phyloP scores from a whole-genome alignment of 1,284 basidiomycete genomes.

The Phenoliferia sp. region DNA sequence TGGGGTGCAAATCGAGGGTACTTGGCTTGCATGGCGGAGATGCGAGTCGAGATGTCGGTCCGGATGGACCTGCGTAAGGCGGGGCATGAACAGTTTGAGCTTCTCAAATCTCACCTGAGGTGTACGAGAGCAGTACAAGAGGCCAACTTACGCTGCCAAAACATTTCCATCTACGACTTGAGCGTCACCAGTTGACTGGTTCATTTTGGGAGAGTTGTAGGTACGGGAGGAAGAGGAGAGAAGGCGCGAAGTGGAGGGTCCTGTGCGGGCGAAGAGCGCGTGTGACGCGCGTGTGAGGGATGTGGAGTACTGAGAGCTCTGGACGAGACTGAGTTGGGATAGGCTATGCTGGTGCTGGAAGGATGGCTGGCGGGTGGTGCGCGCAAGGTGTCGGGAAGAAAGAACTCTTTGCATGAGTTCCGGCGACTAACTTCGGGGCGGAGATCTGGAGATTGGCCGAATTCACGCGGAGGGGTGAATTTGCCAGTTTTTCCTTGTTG shows the following conservation, averaged over 20 bases:
- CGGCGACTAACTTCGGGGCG: no score
- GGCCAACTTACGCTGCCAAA: conserved; percentile 78
- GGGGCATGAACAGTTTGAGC: not conserved
- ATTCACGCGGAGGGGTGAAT: no score
- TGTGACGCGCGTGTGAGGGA: not conserved
- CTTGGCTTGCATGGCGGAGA: conserved; percentile 54
- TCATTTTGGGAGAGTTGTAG: conserved; percentile 20
- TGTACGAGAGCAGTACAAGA: conserved; percentile 56
- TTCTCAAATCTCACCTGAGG: not conserved
- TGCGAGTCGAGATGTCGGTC: conserved; percentile 54
- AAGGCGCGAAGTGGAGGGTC: not conserved
- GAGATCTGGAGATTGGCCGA: no score
- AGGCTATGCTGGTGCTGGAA: no score
- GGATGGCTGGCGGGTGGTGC: no score
- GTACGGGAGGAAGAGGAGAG: conserved; percentile 7
- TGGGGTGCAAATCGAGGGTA: conserved; percentile 82
- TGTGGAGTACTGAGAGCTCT: not conserved
- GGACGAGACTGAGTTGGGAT: no score
- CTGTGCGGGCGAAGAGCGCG: not conserved
- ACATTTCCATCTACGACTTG: conserved; percentile 79
- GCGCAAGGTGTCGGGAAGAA: no score
- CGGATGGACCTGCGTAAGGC: conserved; percentile 64
- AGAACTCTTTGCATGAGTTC: no score
- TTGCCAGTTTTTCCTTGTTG: no score
- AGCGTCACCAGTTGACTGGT: conserved; percentile 49